Base-by-base conservation (phyloP, 768 basidiomycete genomes). In the Gymnopilus junonius region DNA sequence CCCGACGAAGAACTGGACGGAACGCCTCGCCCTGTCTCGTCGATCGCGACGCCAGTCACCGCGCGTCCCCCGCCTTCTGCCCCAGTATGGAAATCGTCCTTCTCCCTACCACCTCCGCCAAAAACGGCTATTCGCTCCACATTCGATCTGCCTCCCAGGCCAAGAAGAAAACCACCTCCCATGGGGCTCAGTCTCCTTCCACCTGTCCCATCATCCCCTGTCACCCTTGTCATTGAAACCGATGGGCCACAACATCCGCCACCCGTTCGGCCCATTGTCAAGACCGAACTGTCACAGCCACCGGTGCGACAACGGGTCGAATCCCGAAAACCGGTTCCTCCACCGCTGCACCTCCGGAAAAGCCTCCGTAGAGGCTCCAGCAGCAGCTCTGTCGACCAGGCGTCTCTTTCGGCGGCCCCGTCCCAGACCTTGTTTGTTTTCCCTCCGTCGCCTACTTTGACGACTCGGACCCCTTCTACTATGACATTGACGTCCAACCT, bases 341-440 rank as follows among this genome's bases (percentile, higher is more conserved):
- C 88, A 0, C 85, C 88, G 12, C 81, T 89, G 21, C 83, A 84
- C 58, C 78, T 89, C 7, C 77, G 82, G 21, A 76, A 71, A 65
- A 74, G 66, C 63, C 66, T 79, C 4, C 64, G 80, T 46, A 73
- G 73, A 54, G 78, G 75, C 65, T 67, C 74, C 31, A 75, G 76
- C n/a, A n/a, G n/a, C 50, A 62, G 71, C 56, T 70, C 70, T 58
- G 62, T 68, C n/a, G 65, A 71, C 31, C 66, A 60, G 14, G 56
- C 68, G 4, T 70, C 74, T 17, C 20, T 37, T 2, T 67, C 67
- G 2, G 70, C 79, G 39, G 84, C 88, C 34, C 90, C 91, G 32
- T 92, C 92, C 1, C 93, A 94, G 72, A 94, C 93, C 0, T 81
- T 94, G 48, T 94, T 94, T 68, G 88, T 94, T 37, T 94, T 94